Evolutionary conservation across 2,329 filamentous ascomycete species (phyloP).

Genomic region (Chaetomiaceae sp.): DNA sequence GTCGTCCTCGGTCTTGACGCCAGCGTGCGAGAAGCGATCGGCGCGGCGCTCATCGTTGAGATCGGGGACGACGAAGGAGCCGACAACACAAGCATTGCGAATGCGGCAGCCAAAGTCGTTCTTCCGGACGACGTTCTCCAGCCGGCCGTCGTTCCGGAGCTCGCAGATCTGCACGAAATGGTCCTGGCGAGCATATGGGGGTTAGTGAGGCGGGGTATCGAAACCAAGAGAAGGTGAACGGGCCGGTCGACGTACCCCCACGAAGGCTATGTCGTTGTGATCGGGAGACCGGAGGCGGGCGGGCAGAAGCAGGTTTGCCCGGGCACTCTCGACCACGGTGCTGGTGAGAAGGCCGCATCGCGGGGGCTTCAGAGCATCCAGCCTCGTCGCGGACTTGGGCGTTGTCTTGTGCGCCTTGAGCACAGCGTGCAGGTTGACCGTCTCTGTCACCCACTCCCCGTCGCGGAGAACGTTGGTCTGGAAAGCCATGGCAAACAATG

Average conservation of each 20-base stretch:
- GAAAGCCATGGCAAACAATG: slow-evolving; percentile 49
- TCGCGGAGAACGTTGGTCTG: slow-evolving; percentile 49
- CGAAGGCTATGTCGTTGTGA: slow-evolving; percentile 77
- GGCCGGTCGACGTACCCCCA: slow-evolving; percentile 55
- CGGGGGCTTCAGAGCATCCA: slow-evolving; percentile 37
- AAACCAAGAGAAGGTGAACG: background rate
- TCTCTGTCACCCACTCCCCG: slow-evolving; percentile 53
- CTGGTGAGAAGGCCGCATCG: slow-evolving; percentile 67
- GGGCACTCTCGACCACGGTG: slow-evolving; percentile 70
- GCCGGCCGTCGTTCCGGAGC: slow-evolving; percentile 59
- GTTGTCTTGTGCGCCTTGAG: slow-evolving; percentile 33
- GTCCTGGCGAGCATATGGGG: slow-evolving; percentile 49
- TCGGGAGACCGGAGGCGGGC: slow-evolving; percentile 65
- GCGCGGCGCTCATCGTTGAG: slow-evolving; percentile 28
- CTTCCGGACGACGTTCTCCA: slow-evolving; percentile 72
- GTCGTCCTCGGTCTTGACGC: slow-evolving; percentile 36
- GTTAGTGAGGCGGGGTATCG: background rate
- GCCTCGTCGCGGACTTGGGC: slow-evolving; percentile 29
- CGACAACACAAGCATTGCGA: slow-evolving; percentile 70
- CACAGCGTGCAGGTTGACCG: slow-evolving; percentile 39
- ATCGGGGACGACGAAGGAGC: slow-evolving; percentile 36
- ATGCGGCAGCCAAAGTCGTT: slow-evolving; percentile 74
- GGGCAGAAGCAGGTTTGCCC: slow-evolving; percentile 70
- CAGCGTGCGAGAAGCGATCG: slow-evolving; percentile 7
- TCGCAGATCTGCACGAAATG: slow-evolving; percentile 76